These are phyloP conservation scores for Kuraishia floccosa DNA, from an alignment of 805 yeast species.

Conservation along the genomic window DNA sequence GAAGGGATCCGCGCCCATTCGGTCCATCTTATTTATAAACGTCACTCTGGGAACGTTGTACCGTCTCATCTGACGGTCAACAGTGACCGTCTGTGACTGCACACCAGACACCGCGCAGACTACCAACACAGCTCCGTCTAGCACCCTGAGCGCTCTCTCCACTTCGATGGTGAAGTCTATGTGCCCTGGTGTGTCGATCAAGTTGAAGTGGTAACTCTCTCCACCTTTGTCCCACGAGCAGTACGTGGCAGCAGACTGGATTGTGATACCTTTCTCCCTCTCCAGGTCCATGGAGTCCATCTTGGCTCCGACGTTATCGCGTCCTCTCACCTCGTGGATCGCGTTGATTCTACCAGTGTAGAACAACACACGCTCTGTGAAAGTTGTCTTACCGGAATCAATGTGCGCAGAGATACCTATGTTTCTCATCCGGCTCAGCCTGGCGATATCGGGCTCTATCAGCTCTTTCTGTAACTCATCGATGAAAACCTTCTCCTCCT, in stretches of 20 bases:
- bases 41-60: conserved; percentile 96
- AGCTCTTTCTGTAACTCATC: conserved; percentile 43
- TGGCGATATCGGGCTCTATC: conserved; percentile 36
- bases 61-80: conserved; percentile 97
- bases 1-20: conserved; percentile 99
- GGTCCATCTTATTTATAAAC: conserved; percentile 95
- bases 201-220: conserved; percentile 71
- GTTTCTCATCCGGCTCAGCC: conserved; percentile 63
- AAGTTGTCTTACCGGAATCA: conserved; percentile 96
- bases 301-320: conserved; percentile 97
- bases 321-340: conserved; percentile 93
- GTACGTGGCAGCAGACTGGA: conserved; percentile 97
- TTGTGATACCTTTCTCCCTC: conserved; percentile 97
- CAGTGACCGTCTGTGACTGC: conserved; percentile 97
- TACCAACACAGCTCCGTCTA: conserved; percentile 96
- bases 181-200: conserved; percentile 98
- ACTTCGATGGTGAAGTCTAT: conserved; percentile 98
- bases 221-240: conserved; percentile 86
- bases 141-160: conserved; percentile 94
- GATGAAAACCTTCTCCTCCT: conserved; percentile 61
- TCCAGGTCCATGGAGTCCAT: conserved; percentile 99
- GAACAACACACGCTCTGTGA: conserved; percentile 92
- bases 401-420: conserved; percentile 98
- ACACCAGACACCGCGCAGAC: conserved; percentile 99
- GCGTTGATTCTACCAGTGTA: conserved; percentile 97